Evolutionary conservation across 306 rosid species (phyloP).

Genomic region (Prunus mira): DNA sequence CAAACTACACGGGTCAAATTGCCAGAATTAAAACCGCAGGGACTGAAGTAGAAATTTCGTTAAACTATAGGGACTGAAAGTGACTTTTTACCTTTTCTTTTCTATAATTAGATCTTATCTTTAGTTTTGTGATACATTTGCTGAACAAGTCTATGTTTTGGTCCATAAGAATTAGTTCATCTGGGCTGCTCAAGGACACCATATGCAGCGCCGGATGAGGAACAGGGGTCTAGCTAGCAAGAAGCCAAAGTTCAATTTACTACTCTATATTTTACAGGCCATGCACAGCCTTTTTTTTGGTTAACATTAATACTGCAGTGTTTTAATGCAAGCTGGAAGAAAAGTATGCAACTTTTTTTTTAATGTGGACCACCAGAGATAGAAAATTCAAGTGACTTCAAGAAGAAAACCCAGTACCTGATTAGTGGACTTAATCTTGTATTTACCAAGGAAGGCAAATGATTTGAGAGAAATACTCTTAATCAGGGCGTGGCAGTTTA

Average conservation of each 20-base stretch:
- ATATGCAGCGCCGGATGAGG: background rate
- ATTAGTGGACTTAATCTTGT: no score
- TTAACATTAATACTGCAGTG: background rate
- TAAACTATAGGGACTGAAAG: no score
- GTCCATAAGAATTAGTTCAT: background rate
- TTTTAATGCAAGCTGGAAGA: background rate
- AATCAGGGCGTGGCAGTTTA: no score
- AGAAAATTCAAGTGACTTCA: background rate
- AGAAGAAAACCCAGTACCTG: no score
- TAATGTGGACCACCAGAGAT: background rate
- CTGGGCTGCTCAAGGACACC: background rate
- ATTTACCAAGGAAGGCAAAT: no score
- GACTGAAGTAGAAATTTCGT: no score
- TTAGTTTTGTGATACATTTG: background rate
- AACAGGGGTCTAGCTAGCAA: background rate
- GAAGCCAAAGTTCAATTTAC: background rate
- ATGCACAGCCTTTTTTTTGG: background rate
- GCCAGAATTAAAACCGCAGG: no score
- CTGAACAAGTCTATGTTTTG: background rate
- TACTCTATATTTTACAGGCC: background rate
- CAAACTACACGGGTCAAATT: no score
- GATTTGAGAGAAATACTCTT: no score
- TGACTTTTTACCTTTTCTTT: background rate
- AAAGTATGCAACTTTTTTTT: background rate
- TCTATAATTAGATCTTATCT: background rate